Evolutionary conservation across 2,329 filamentous ascomycete genomes (phyloP).

Genomic region (Aspergillus vadensis): DNA sequence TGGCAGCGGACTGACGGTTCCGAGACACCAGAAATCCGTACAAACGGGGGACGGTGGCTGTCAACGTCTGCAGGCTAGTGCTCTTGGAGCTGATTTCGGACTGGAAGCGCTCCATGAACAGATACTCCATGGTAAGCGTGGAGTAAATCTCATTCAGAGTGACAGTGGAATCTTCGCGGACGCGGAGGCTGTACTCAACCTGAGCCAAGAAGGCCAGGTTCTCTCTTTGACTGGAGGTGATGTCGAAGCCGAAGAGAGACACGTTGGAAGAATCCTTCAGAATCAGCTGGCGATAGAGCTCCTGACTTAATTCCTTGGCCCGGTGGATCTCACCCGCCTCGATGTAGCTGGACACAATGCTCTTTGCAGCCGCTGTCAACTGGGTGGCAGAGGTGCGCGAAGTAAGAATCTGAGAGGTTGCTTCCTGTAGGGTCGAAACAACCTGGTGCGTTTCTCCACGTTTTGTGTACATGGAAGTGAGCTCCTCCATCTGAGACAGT

Average conservation of each 20-base stretch:
- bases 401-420: slow-evolving; percentile 34
- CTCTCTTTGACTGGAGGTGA: slow-evolving; percentile 34
- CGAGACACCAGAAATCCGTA: slow-evolving; percentile 33
- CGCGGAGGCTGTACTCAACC: slow-evolving; percentile 44
- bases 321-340: slow-evolving; percentile 32
- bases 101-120: slow-evolving; percentile 45
- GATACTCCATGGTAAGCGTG: slow-evolving; percentile 46
- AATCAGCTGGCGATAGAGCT: slow-evolving; percentile 43
- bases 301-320: slow-evolving; percentile 35
- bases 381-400: slow-evolving; percentile 31
- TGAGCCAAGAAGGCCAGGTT: slow-evolving; percentile 50
- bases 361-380: slow-evolving; percentile 36
- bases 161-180: slow-evolving; percentile 19
- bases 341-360: slow-evolving; percentile 42
- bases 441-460: slow-evolving; percentile 34
- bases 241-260: slow-evolving; percentile 33
- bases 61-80: slow-evolving; percentile 41
- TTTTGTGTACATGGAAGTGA: slow-evolving; percentile 37
- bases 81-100: slow-evolving; percentile 41
- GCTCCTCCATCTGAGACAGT: slow-evolving; percentile 39
- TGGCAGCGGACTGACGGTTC: slow-evolving; percentile 26
- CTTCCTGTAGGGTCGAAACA: slow-evolving; percentile 34
- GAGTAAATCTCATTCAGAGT: slow-evolving; percentile 49
- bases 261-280: slow-evolving; percentile 39
- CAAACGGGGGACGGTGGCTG: slow-evolving; percentile 36